Evolutionary conservation across 2,329 filamentous ascomycete species (phyloP), one percentile per base, ranked within the genome.

Genomic region (Calonectria pteridis): DNA sequence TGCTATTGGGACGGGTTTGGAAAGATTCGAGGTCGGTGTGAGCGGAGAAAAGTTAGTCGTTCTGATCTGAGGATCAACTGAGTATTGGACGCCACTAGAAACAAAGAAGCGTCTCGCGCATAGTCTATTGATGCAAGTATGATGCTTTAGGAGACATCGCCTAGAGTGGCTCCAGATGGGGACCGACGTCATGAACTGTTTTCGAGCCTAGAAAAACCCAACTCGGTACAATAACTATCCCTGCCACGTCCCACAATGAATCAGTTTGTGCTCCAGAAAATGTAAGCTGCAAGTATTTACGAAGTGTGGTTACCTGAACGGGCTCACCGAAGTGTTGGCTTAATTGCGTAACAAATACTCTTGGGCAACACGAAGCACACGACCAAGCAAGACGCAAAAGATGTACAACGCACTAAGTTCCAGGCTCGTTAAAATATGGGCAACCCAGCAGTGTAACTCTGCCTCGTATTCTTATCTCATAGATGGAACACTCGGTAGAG

Each of bases 1-100:
- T 23, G 70, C 62, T 4, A 33, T 77, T 33, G 76, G 58, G 0
- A 20, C 51, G 9, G 75, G 74, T 1, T 16, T 77, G 13, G 18
- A 77, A 53, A 59, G 50, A n/a, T 77, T 78, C 51, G 35, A 63
- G 40, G 50, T 55, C 14, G 75, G 77, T 1, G 31, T 74, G 16
- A 77, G 76, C 7, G 77, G 77, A 23, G 68, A 79, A 69, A 79
- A 78, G 58, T 67, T 74, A 18, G 49, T 77, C 43, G 77, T 77
- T 29, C 63, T 53, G 40, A 35, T 77, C 10, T 74, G 69, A 31
- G 28, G 28, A 58, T 35, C 35, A 31, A 29, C 49, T 33, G 20
- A 37, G 23, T 26, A 7, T 29, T 35, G 14, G 23, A 23, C 4
- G 35, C 10, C 35, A n/a, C 20, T 37, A 40, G 35, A 40, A 20